These are phyloP conservation scores for Leishmania tarentolae DNA, from an alignment of 208 protist species.

Conservation along the genomic window DNA sequence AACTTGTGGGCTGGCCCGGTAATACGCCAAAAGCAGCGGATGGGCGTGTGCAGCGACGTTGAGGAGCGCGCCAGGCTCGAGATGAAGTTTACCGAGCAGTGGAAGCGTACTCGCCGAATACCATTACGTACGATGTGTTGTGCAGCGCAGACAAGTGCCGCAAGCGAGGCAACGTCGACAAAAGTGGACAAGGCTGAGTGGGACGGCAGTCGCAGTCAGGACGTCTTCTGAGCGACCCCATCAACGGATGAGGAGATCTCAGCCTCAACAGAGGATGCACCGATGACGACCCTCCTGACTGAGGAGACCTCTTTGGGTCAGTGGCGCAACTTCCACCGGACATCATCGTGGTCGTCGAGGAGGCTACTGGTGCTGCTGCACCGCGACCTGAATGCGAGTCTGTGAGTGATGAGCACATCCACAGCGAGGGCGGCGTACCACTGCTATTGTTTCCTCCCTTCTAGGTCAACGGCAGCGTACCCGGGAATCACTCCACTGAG, in stretches of 20 bases:
- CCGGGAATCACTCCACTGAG: neutral
- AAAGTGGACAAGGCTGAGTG: neutral
- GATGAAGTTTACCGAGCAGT: conserved; percentile 4
- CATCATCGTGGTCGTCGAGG: neutral
- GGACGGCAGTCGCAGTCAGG: neutral
- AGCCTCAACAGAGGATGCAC: neutral
- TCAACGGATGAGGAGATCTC: neutral
- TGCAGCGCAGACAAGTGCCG: neutral
- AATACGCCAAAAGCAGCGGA: conserved; percentile 6
- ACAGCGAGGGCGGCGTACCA: neutral
- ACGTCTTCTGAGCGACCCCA: neutral
- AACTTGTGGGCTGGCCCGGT: conserved; percentile 2
- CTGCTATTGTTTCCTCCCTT: neutral
- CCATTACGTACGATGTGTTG: neutral
- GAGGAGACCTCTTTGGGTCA: neutral
- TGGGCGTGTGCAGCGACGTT: conserved; percentile 12
- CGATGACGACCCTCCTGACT: neutral
- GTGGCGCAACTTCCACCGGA: neutral
- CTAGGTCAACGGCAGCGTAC: neutral
- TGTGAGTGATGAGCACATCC: neutral
- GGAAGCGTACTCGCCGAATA: neutral
- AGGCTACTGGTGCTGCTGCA: neutral
- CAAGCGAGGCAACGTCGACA: neutral
- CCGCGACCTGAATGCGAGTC: neutral
- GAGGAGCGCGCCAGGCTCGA: conserved; percentile 13